Evolutionary conservation across 2,329 filamentous ascomycete genomes (phyloP).

Genomic region (Tympanopsis confertula): DNA sequence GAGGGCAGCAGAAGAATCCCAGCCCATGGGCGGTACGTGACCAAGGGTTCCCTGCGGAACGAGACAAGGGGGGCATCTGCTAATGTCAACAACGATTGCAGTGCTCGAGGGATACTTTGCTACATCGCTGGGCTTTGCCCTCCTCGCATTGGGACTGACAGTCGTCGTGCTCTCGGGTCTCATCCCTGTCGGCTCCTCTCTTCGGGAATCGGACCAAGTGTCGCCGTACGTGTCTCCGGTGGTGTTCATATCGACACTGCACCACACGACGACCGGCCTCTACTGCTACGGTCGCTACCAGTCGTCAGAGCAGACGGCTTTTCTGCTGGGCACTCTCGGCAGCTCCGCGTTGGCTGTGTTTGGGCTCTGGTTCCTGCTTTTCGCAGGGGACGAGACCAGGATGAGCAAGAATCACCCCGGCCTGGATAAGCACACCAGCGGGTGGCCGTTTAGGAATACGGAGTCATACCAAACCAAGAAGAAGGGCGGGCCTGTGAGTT

Average conservation of each 20-base stretch:
- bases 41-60: no score
- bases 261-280: constrained; percentile 51
- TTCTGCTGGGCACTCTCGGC: constrained; percentile 45
- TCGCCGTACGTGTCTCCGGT: constrained; percentile 57
- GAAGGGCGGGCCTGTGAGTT: no score
- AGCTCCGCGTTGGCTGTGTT: constrained; percentile 45
- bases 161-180: constrained; percentile 60
- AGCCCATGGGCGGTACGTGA: constrained; percentile 16
- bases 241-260: constrained; percentile 51
- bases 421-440: constrained; percentile 26
- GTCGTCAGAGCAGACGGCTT: constrained; percentile 41
- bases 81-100: constrained; percentile 9
- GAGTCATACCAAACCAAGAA: constrained; percentile 24
- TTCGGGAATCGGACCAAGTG: constrained; percentile 14
- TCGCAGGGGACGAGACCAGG: constrained; percentile 23
- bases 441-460: constrained; percentile 24
- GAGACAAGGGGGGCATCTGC: no score
- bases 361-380: constrained; percentile 49
- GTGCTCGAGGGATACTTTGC: constrained; percentile 64
- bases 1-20: constrained; percentile 11
- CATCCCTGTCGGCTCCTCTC: constrained; percentile 20
- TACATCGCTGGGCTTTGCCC: constrained; percentile 55
- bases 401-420: constrained; percentile 24
- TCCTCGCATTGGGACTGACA: constrained; percentile 52
- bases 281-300: constrained; percentile 60